Conservation (phyloP, 768 basidiomycete genomes). For the Pleurotus tuoliensis region DNA sequence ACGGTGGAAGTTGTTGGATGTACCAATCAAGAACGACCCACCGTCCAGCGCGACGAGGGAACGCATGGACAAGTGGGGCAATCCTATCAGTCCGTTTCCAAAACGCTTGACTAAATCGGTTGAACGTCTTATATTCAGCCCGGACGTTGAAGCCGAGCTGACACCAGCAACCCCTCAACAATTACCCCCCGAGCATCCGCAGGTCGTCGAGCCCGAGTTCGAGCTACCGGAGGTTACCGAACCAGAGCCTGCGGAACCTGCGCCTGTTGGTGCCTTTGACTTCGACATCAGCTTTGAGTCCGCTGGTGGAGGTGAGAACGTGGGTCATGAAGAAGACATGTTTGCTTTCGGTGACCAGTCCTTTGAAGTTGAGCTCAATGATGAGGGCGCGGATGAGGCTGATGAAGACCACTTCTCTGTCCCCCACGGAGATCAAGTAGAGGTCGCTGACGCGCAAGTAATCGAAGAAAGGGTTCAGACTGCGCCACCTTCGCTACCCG, state of each 20-base stretch:
- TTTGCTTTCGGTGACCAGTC: not conserved
- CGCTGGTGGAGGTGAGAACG: not conserved
- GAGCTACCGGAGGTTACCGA: not conserved
- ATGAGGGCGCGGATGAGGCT: not conserved
- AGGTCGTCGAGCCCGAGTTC: not conserved
- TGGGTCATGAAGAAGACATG: not conserved
- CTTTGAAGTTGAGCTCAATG: not conserved
- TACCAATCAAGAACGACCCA: constrained; percentile 64
- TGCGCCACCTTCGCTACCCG: not conserved
- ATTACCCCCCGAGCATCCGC: not conserved
- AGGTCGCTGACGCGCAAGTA: not conserved
- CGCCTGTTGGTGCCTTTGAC: constrained; percentile 3
- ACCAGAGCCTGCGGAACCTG: not conserved
- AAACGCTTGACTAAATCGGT: constrained; percentile 18
- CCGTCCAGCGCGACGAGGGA: constrained; percentile 51
- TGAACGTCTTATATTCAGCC: constrained; percentile 3
- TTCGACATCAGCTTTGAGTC: constrained; percentile 4
- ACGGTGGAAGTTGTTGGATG: constrained; percentile 47
- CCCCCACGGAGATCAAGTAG: not conserved
- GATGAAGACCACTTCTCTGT: not conserved
- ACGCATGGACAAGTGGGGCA: constrained; percentile 59
- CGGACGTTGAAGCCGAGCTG: not conserved
- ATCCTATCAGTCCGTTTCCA: constrained; percentile 69
- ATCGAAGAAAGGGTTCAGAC: not conserved
- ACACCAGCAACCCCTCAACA: not conserved